Evolutionary conservation across 2,329 filamentous ascomycete species (phyloP).

Genomic region (Alternaria brassicicola): DNA sequence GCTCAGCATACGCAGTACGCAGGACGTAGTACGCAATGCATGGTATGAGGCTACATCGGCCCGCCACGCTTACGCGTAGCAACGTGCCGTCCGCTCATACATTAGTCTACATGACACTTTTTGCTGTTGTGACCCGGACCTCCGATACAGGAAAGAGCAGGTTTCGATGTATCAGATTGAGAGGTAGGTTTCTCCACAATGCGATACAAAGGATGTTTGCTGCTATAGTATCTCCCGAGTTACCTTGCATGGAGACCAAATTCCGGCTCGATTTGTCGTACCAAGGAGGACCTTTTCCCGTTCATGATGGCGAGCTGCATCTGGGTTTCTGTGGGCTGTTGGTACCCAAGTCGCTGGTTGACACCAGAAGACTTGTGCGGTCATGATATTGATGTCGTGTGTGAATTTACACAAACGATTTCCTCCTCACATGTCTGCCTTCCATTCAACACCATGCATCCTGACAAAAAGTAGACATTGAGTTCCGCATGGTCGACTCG

Average conservation of each 20-base stretch:
- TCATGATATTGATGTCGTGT: background rate
- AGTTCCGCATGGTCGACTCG: background rate
- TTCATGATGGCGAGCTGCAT: background rate
- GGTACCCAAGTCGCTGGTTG: background rate
- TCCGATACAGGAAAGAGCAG: background rate
- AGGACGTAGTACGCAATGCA: background rate
- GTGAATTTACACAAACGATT: background rate
- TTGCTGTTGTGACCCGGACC: background rate
- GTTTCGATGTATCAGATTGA: background rate
- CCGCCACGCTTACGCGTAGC: slow-evolving; percentile 4
- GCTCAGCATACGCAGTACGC: slow-evolving; percentile 10
- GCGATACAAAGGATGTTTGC: background rate
- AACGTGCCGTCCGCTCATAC: background rate
- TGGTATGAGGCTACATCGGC: slow-evolving; percentile 1
- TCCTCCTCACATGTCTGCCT: background rate
- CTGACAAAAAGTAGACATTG: too few species aligned
- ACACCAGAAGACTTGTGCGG: background rate
- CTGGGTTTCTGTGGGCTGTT: background rate
- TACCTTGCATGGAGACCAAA: background rate
- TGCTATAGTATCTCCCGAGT: background rate
- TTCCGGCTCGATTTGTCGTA: background rate
- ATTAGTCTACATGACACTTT: background rate
- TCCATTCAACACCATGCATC: background rate
- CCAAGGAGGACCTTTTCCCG: background rate
- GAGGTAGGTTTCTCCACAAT: background rate